phyloP scores from a whole-genome alignment of 345 rosid genomes.

The Hevea brasiliensis region DNA sequence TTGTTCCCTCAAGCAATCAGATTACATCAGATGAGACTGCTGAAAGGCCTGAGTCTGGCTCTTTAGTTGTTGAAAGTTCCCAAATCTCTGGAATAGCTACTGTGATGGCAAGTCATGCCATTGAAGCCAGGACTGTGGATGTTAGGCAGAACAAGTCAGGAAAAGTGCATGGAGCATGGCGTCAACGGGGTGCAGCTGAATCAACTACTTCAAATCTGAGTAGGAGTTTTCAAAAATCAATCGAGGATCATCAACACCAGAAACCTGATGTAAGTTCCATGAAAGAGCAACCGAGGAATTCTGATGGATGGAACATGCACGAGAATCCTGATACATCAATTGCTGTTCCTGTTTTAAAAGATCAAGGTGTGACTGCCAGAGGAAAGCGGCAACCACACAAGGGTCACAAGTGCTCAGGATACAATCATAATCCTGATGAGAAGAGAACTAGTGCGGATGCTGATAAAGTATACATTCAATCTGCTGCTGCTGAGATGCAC shows the following conservation, averaged over 20 bases:
- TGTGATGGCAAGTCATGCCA: constrained; percentile 39
- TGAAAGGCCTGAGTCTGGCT: constrained; percentile 37
- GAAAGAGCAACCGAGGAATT: constrained; percentile 47
- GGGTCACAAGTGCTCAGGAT: constrained; percentile 50
- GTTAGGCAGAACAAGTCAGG: constrained; percentile 58
- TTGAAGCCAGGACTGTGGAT: constrained; percentile 54
- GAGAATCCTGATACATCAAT: constrained; percentile 38
- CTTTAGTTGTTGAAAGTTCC: constrained; percentile 33
- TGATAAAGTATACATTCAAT: constrained; percentile 39
- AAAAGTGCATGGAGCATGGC: constrained; percentile 69
- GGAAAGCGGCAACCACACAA: constrained; percentile 53
- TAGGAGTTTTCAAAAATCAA: constrained; percentile 40
- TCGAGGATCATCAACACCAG: constrained; percentile 45
- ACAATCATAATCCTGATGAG: constrained; percentile 47
- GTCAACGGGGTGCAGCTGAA: constrained; percentile 55
- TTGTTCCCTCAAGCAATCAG: constrained; percentile 39
- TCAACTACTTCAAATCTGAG: constrained; percentile 34
- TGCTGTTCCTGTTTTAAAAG: constrained; percentile 42
- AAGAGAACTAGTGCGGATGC: constrained; percentile 45
- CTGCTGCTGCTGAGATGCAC: constrained; percentile 43
- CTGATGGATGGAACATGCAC: constrained; percentile 64
- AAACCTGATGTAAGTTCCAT: constrained; percentile 36
- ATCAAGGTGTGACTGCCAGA: constrained; percentile 48
- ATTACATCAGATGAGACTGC: constrained; percentile 30
- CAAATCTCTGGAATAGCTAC: constrained; percentile 34